Evolutionary conservation across 495 filamentous ascomycete species (phyloP).

Genomic region (Xylaria flabelliformis): DNA sequence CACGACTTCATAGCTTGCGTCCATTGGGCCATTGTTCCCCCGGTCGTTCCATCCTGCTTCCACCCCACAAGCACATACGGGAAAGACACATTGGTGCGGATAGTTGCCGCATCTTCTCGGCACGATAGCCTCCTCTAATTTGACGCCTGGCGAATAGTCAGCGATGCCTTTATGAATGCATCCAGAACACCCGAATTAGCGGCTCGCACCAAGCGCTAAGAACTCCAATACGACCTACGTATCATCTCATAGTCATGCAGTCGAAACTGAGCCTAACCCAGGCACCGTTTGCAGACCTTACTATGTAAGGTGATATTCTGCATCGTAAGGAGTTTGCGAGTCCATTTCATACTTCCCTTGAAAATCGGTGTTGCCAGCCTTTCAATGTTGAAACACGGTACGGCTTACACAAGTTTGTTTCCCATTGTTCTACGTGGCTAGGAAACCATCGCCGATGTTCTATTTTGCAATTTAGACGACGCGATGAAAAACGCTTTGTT

Average conservation of each 20-base stretch:
- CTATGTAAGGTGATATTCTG: background rate
- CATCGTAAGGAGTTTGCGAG: background rate
- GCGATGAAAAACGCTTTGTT: background rate
- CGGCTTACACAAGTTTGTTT: background rate
- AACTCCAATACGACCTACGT: background rate
- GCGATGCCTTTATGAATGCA: background rate
- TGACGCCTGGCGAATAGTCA: slow-evolving; percentile 11
- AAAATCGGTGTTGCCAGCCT: too few relatives aligned
- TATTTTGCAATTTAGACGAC: background rate
- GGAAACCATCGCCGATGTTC: background rate
- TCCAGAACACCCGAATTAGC: background rate
- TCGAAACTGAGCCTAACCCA: background rate
- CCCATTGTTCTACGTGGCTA: background rate
- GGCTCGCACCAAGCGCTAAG: slow-evolving; percentile 11
- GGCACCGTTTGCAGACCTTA: background rate
- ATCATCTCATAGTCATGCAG: background rate
- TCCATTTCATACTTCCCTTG: background rate
- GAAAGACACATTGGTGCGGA: slow-evolving; percentile 15
- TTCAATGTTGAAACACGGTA: background rate
- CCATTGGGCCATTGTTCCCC: slow-evolving; percentile 4
- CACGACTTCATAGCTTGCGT: slow-evolving; percentile 2
- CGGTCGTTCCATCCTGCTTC: slow-evolving; percentile 3
- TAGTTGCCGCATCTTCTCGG: slow-evolving; percentile 14
- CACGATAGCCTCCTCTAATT: slow-evolving; percentile 9
- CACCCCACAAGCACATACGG: slow-evolving; percentile 12